Conservation (phyloP, 495 filamentous ascomycete genomes). For the Pseudevernia furfuracea region DNA sequence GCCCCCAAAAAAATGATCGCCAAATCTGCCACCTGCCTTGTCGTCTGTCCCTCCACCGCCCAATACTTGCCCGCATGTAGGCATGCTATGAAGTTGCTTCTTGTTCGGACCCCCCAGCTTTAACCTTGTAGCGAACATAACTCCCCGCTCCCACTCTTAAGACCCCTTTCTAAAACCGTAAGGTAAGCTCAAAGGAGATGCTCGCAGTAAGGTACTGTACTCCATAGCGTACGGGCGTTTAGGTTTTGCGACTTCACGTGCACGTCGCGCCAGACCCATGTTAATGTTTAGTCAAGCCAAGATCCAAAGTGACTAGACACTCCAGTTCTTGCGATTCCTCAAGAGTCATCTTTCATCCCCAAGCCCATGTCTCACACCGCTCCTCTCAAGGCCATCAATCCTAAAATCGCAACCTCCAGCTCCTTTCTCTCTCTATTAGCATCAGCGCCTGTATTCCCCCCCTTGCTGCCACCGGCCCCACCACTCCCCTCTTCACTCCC, state of each 20-base stretch:
- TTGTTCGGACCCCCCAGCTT: not conserved
- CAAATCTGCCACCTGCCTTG: not conserved
- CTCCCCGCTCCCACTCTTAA: too few species aligned
- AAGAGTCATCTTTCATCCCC: too few species aligned
- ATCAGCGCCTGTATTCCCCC: not conserved
- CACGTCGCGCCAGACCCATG: not conserved
- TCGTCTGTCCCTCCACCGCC: not conserved
- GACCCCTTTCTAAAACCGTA: not conserved
- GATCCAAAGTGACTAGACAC: too few species aligned
- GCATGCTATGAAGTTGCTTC: not conserved
- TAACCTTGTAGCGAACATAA: not conserved
- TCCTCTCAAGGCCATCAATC: constrained; percentile 66
- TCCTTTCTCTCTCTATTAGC: constrained; percentile 35
- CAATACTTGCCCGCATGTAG: not conserved
- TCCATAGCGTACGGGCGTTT: not conserved
- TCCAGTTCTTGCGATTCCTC: too few species aligned
- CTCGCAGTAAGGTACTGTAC: not conserved
- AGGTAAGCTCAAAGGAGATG: not conserved
- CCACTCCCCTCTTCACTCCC: constrained; percentile 19
- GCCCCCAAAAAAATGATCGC: too few species aligned
- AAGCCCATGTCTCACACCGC: constrained; percentile 29
- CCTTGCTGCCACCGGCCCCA: not conserved
- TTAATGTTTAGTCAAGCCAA: too few species aligned
- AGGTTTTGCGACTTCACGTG: not conserved
- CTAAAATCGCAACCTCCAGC: constrained; percentile 56